Percentiles rank a stretch among this genome's conserved stretches.
Evolutionary conservation across 208 protist species (phyloP).

Genomic region (Histomonas meleagridis): DNA sequence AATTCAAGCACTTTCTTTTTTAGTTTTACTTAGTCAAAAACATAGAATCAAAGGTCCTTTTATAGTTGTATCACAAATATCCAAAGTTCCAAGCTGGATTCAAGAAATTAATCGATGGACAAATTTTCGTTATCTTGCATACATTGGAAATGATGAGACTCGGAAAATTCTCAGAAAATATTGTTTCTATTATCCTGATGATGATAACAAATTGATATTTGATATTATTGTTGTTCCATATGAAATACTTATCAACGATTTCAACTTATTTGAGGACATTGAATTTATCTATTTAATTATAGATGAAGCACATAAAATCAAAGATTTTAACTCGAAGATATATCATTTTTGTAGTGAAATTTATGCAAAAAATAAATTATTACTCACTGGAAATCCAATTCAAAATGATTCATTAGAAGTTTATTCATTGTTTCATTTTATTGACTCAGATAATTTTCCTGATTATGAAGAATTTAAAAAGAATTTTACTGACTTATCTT

Average conservation of each 20-base stretch:
- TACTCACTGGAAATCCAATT: slow-evolving; percentile 59
- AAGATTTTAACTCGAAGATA: slow-evolving; percentile 48
- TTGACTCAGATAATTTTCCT: slow-evolving; percentile 61
- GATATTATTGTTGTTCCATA: not conserved
- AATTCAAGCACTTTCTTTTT: slow-evolving; percentile 69
- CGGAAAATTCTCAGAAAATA: not conserved
- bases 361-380: slow-evolving; percentile 70
- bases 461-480: slow-evolving; percentile 51
- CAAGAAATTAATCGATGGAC: not conserved
- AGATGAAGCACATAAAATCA: slow-evolving; percentile 59
- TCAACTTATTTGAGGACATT: slow-evolving; percentile 34
- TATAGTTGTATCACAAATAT: not conserved
- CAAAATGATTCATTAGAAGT: slow-evolving; percentile 59
- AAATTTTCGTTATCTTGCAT: not conserved
- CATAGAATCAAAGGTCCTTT: not conserved
- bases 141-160: not conserved
- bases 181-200: not conserved
- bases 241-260: not conserved
- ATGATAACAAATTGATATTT: not conserved
- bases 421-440: slow-evolving; percentile 67
- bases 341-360: slow-evolving; percentile 80
- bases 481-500: slow-evolving; percentile 61
- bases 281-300: slow-evolving; percentile 59
- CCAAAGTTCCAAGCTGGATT: not conserved
- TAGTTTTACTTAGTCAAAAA: slow-evolving; percentile 63